These are phyloP conservation scores for Ceratocystis ficicola DNA, from an alignment of 2,329 filamentous ascomycete species.

Conservation along the genomic window DNA sequence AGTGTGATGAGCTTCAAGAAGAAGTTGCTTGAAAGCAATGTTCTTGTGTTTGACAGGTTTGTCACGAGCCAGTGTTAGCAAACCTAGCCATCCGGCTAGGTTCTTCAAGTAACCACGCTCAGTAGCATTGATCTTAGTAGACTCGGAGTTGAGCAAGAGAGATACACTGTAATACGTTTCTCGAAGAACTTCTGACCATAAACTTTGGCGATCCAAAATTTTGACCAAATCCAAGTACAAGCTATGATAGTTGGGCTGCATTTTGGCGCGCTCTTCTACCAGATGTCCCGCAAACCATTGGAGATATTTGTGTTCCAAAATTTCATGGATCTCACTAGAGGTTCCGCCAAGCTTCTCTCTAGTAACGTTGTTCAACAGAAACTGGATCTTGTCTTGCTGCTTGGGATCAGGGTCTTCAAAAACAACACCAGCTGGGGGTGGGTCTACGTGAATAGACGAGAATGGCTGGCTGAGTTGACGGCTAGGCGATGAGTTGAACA, in stretches of 20 bases:
- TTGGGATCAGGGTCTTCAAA: slow-evolving; percentile 78
- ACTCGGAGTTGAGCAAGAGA: slow-evolving; percentile 79
- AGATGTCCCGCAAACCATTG: slow-evolving; percentile 96
- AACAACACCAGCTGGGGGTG: slow-evolving; percentile 46
- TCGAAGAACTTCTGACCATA: slow-evolving; percentile 82
- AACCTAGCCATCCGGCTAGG: slow-evolving; percentile 83
- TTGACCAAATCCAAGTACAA: slow-evolving; percentile 84
- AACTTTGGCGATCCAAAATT: slow-evolving; percentile 61
- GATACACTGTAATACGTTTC: slow-evolving; percentile 84
- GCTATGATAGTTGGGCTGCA: slow-evolving; percentile 92
- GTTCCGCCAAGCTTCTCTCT: slow-evolving; percentile 77
- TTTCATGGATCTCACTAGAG: slow-evolving; percentile 65
- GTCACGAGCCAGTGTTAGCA: slow-evolving; percentile 81
- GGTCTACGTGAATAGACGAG: slow-evolving; percentile 62
- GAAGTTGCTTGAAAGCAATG: slow-evolving; percentile 89
- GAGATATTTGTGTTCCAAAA: slow-evolving; percentile 68
- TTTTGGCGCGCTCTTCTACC: slow-evolving; percentile 89
- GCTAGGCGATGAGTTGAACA: slow-evolving; percentile 36
- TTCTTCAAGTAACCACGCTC: slow-evolving; percentile 88
- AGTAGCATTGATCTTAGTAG: slow-evolving; percentile 68
- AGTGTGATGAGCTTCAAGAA: slow-evolving; percentile 87
- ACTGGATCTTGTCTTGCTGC: slow-evolving; percentile 84
- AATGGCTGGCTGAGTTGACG: slow-evolving; percentile 56
- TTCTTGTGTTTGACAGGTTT: slow-evolving; percentile 94
- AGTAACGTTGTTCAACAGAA: slow-evolving; percentile 93